Percentiles rank a stretch among this genome's conserved stretches.
Evolutionary conservation across 441 rosid genomes (phyloP).

Genomic region (Euphorbia celastroides): DNA sequence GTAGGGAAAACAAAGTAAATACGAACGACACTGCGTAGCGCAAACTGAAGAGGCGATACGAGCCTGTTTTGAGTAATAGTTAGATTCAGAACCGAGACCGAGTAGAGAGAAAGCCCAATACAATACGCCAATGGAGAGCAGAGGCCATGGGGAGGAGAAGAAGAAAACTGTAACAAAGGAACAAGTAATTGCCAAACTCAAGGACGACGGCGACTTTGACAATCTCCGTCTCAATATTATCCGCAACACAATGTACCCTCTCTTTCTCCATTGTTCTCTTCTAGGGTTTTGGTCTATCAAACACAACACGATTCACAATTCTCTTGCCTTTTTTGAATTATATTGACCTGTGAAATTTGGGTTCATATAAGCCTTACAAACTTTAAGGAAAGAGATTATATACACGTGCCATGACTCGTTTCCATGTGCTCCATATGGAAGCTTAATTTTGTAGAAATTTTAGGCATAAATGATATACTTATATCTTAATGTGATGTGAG

Average conservation of each 20-base stretch:
- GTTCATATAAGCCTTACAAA: background rate
- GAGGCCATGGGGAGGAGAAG: conserved; percentile 6
- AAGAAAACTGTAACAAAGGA: conserved; percentile 41
- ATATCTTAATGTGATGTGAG: background rate
- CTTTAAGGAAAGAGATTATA: background rate
- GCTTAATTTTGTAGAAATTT: background rate
- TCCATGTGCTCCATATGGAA: background rate
- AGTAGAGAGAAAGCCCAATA: no score
- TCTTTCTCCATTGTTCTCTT: background rate
- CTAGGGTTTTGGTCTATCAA: no score
- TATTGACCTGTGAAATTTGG: background rate
- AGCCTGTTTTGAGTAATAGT: no score
- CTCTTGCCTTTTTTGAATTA: no score
- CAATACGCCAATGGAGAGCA: conserved; percentile 11
- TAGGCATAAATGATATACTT: background rate
- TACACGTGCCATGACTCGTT: background rate
- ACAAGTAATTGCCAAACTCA: conserved; percentile 67
- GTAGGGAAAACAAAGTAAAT: no score
- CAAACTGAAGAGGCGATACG: no score
- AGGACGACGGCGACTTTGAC: conserved; percentile 93
- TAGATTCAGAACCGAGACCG: no score
- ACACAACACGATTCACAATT: no score
- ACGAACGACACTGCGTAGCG: no score
- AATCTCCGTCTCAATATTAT: conserved; percentile 78
- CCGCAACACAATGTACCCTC: conserved; percentile 60